Percentiles rank a stretch among this genome's conserved stretches.
phyloP scores from a whole-genome alignment of 2,329 filamentous ascomycete species.

The Dothideomycetes sp. region DNA sequence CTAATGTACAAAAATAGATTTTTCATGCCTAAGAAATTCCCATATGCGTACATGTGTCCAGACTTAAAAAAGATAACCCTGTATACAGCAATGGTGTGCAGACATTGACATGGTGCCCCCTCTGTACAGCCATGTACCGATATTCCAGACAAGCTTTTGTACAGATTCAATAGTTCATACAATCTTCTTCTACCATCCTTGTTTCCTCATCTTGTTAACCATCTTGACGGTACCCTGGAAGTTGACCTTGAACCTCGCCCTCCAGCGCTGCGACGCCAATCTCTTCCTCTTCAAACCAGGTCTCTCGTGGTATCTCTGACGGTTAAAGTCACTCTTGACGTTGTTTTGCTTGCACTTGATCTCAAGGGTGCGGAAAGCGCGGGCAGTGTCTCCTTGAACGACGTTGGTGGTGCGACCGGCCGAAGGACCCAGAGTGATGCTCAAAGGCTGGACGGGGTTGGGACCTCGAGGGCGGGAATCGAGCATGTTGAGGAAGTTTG shows the following conservation, averaged over 20 bases:
- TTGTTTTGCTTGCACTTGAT: slow-evolving; percentile 44
- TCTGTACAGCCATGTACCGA: too few relatives aligned
- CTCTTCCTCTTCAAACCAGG: slow-evolving; percentile 69
- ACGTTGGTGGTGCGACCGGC: slow-evolving; percentile 35
- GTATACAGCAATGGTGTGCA: too few relatives aligned
- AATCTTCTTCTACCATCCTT: slow-evolving; percentile 67
- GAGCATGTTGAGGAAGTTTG: slow-evolving; percentile 5
- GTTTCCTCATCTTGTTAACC: slow-evolving; percentile 60
- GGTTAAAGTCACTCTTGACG: slow-evolving; percentile 45
- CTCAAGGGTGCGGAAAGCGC: slow-evolving; percentile 39
- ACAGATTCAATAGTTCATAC: too few relatives aligned
- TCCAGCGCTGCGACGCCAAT: slow-evolving; percentile 71
- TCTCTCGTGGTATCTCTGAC: slow-evolving; percentile 66
- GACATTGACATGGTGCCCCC: too few relatives aligned
- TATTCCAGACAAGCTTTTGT: too few relatives aligned
- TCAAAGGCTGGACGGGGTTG: slow-evolving; percentile 7
- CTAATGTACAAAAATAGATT: too few relatives aligned
- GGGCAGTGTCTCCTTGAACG: slow-evolving; percentile 36
- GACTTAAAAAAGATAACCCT: too few relatives aligned
- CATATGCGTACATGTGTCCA: too few relatives aligned
- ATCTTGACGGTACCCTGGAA: slow-evolving; percentile 70
- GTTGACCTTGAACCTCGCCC: slow-evolving; percentile 64
- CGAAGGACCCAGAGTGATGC: slow-evolving; percentile 22
- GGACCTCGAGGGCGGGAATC: slow-evolving; percentile 6
- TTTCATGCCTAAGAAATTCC: too few relatives aligned